Evolutionary conservation across 2,329 filamentous ascomycete genomes (phyloP), one percentile per base, ranked within the genome.

Genomic region (Tricladium varicosporioides): DNA sequence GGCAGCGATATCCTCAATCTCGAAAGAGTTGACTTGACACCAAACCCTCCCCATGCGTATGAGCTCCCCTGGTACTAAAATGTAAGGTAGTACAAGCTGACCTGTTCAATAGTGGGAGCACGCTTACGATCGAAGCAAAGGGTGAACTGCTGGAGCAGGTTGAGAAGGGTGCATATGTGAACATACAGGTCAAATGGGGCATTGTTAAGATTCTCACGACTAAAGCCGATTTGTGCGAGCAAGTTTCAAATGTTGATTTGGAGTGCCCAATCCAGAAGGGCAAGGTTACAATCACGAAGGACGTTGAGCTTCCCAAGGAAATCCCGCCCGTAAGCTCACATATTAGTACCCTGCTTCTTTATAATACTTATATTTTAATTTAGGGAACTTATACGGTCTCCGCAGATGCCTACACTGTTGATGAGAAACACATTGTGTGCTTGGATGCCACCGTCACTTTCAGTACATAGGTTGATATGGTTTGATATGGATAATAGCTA

Each of bases 331-430:
- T 96, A 83, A 67, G 90, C 22, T 27, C 22, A 27, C 22, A 27
- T 82, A 5, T 50, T 46, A 22, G 15, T 14, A 7, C 19, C 48
- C 32, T 19, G 18, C 15, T n/a, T 8, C 15, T 52, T 46, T 7
- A 22, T 27, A 18, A 11, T 32, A 33, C 14, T 51, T 9, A 43
- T 47, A 3, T 43, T 14, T 16, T 5, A 48, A 49, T 47, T 16
- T 63, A 94, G 91, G 94, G 92, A 71, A 92, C 85, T 70, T 99
- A 97, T 81, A 89, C 83, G 15, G 94, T 99, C 36, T 76, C 87
- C 42, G 94, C 93, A 44, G 90, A 97, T 70, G 93, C 95, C 49
- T 88, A 84, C 74, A 91, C 84, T 64, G 80, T 78, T 59, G 86
- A 95, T 51, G 79, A 83, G 56, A 78, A 86, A 63, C 86, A 85